These are phyloP conservation scores for Exserohilum turcica DNA, from an alignment of 2,329 filamentous ascomycete species.

Conservation along the genomic window DNA sequence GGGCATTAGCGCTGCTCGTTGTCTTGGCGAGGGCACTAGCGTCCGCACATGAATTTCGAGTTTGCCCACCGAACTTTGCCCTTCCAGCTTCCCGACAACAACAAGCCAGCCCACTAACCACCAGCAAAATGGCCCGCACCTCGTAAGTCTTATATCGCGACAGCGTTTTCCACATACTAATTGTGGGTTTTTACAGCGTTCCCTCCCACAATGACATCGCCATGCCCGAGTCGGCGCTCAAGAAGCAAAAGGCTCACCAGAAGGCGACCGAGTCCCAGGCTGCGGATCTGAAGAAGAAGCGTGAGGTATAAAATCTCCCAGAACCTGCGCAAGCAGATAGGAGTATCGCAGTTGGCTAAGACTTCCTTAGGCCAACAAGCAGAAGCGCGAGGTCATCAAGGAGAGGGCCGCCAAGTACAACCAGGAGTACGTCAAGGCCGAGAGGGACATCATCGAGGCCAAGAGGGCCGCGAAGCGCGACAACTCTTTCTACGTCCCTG, in stretches of 20 bases:
- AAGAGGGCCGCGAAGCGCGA: constrained; percentile 86
- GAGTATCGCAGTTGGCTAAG: constrained; percentile 48
- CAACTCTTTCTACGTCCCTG: constrained; percentile 92
- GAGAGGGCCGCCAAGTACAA: constrained; percentile 99
- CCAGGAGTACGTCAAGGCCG: constrained; percentile 97
- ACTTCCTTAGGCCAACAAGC: constrained; percentile 84
- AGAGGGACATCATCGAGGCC: constrained; percentile 96
- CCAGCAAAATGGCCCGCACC: constrained; percentile 46
- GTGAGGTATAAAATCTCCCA: constrained; percentile 74
- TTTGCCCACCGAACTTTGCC: constrained; percentile 20
- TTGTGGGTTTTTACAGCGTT: constrained; percentile 61
- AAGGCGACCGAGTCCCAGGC: constrained; percentile 91
- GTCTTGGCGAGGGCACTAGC: constrained; percentile 34
- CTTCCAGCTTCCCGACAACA: constrained; percentile 35
- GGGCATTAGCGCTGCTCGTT: constrained; percentile 9
- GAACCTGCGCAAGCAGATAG: constrained; percentile 44
- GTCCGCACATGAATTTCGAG: constrained; percentile 35
- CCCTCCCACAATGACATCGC: constrained; percentile 94
- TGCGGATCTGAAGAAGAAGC: constrained; percentile 82
- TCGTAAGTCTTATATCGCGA: constrained; percentile 30
- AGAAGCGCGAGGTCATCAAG: constrained; percentile 99
- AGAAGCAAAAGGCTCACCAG: constrained; percentile 99
- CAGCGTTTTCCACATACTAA: neutral
- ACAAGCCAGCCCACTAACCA: constrained; percentile 42
- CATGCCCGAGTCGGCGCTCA: constrained; percentile 98